Base-by-base conservation (phyloP, 2,329 filamentous ascomycete species). In the Calonectria honghensis region DNA sequence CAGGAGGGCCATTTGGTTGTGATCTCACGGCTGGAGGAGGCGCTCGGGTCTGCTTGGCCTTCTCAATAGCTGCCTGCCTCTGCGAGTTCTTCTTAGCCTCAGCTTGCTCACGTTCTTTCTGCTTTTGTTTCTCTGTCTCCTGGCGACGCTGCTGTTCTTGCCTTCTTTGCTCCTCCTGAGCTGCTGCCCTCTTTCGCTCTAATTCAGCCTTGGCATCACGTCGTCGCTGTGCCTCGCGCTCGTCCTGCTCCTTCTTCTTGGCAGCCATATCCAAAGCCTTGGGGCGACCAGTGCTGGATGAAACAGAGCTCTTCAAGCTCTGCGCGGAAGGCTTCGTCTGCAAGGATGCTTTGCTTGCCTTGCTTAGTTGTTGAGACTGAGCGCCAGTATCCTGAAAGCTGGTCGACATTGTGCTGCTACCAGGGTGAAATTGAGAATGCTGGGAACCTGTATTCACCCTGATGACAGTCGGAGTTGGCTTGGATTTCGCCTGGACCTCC, bases 171-270 rank as follows among this genome's bases (percentile, higher is more conserved):
- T 94, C 93, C 74, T 94, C 92, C 78, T 93, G 92, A 24, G 87
- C 84, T 7, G 91, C 91, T 63, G 91, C 91, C 73, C 94, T 90
- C 85, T 96, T 95, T 63, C 94, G 92, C 82, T 98, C 95, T 41
- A 94, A 87, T 80, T 97, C 95, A 20, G 93, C 91, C 85, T 97
- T 98, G 48, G 94, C 93, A 27, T 97, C 94, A 11, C 93, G 93
- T 81, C 95, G 96, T 65, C 93, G 92, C 80, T 96, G 93, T 18
- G 92, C 91, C 77, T 96, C 94, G 63, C 93, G 92, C 82, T 97
- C 95, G 79, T 98, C 96, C 82, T 93, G 93, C 83, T 98, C 95
- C 82, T 94, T 96, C 84, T 96, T 96, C 81, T 93, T 93, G 50
- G 95, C 94, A 3, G 94, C 95, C 63, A 94, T 89, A 69, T 96